phyloP scores from a whole-genome alignment of 306 rosid species.

The Begonia loranthoides region DNA sequence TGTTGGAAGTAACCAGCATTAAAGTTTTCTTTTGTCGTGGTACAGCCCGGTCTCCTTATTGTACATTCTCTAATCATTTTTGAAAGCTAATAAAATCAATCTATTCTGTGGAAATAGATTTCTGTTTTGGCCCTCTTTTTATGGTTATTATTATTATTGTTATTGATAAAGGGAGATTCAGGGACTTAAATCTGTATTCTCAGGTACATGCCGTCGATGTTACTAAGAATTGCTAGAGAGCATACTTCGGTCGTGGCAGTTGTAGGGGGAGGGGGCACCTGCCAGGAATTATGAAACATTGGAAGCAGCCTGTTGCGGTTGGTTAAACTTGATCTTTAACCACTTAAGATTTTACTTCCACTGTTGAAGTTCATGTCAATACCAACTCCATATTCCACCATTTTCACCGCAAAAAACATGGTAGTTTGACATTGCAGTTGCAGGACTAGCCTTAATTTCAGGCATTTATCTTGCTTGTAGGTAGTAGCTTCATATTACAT shows the following conservation, averaged over 20 bases:
- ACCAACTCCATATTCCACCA: slow-evolving; percentile 28
- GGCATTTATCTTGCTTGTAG: slow-evolving; percentile 59
- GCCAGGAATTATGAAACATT: slow-evolving; percentile 74
- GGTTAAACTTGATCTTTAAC: slow-evolving; percentile 6
- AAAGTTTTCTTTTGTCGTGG: no score
- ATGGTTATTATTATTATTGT: no score
- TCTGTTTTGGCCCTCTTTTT: no score
- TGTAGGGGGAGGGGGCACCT: slow-evolving; percentile 92
- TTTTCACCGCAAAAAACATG: slow-evolving; percentile 29
- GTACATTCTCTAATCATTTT: no score
- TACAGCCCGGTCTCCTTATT: no score
- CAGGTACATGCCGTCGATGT: slow-evolving; percentile 76
- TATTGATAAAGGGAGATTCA: not conserved
- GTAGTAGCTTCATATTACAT: slow-evolving; percentile 18
- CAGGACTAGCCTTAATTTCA: slow-evolving; percentile 58
- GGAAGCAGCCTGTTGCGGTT: slow-evolving; percentile 81
- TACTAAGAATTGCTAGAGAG: slow-evolving; percentile 54
- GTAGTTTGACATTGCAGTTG: slow-evolving; percentile 43
- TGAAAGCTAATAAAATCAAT: no score
- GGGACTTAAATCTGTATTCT: not conserved
- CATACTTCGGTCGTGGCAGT: slow-evolving; percentile 68
- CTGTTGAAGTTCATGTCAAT: slow-evolving; percentile 16
- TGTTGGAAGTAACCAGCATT: no score
- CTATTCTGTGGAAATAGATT: no score
- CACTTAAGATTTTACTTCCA: no score